Conservation (phyloP, 2,329 filamentous ascomycete species). For the Exophiala bonariae region DNA sequence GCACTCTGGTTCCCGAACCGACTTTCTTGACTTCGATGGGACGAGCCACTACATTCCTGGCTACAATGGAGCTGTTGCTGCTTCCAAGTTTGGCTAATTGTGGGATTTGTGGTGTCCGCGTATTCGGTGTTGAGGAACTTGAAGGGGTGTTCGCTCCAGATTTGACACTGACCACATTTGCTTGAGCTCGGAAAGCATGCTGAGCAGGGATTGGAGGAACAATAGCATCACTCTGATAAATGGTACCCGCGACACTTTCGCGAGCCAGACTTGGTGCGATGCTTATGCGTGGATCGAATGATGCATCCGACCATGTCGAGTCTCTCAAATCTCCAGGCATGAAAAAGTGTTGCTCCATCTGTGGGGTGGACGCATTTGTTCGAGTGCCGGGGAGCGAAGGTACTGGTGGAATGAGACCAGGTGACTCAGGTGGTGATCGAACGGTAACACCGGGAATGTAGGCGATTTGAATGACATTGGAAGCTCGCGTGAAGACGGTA, state of each 20-base stretch:
- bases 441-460: conserved; percentile 98
- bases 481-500: conserved; percentile 90
- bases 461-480: conserved; percentile 98
- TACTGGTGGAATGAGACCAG: conserved; percentile 83
- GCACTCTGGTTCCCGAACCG: conserved; percentile 32
- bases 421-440: conserved; percentile 79
- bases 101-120: conserved; percentile 56
- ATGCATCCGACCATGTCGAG: conserved; percentile 72
- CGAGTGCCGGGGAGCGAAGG: conserved; percentile 77
- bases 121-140: conserved; percentile 60
- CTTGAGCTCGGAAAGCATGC: conserved; percentile 82
- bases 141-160: conserved; percentile 60
- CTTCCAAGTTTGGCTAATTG: conserved; percentile 38
- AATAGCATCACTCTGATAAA: conserved; percentile 88
- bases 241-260: conserved; percentile 81
- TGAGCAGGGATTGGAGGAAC: conserved; percentile 77
- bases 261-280: conserved; percentile 48
- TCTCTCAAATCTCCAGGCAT: conserved; percentile 86
- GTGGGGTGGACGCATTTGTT: conserved; percentile 59
- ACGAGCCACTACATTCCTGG: conserved; percentile 43
- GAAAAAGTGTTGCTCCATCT: conserved; percentile 76
- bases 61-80: conserved; percentile 44
- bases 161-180: conserved; percentile 90
- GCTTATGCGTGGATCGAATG: conserved; percentile 48
- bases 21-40: conserved; percentile 46